Base-by-base conservation (phyloP, 805 yeast species). In the Dipodascus albidus region DNA sequence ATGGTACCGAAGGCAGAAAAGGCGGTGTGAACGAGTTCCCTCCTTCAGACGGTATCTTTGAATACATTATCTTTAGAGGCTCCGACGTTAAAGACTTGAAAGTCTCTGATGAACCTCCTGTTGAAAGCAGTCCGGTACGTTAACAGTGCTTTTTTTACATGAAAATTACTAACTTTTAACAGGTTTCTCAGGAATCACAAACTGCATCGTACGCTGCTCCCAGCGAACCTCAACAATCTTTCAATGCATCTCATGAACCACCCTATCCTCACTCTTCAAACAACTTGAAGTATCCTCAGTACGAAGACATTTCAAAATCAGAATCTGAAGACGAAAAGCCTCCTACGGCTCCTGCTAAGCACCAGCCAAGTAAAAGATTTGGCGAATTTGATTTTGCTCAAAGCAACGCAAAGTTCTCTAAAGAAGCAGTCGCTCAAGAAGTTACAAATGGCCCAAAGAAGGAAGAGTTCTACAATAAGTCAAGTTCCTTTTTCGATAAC, bases 1-100 rank as follows among this genome's bases (percentile, higher is more conserved):
- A 83, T 59, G 99, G 98, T 53, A 86, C 97, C 20, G 98, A 91
- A 68, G 96, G 96, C 27, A 79, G 98, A 62, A 74, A 84, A 59
- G 70, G 73, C 14, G 88, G 85, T 66, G 72, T 76, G 15, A 74
- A 78, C 58, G 95, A 87, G 67, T 81, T 88, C 44, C 77, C 80
- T 53, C 84, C 95, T 3, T 82, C 87, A 19, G 75, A 74, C 38
- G 81, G 76, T 47, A 76, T 83, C 15, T 87, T 80, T 68, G 90
- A 86, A 23, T 79, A 78, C 54, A 87, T 93, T 51, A 86, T 85
- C 53, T 85, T 93, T 67, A 80, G 90, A 60, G 99, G 99, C 41
- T 80, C 86, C 23, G 97, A 91, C 62, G 97, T 93, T 21, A 85
- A 87, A 70, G 96, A 86, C 63, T 75, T 93, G 67, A 81, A 81